phyloP scores from a whole-genome alignment of 306 rosid species.

The Psophocarpus tetragonolobus region DNA sequence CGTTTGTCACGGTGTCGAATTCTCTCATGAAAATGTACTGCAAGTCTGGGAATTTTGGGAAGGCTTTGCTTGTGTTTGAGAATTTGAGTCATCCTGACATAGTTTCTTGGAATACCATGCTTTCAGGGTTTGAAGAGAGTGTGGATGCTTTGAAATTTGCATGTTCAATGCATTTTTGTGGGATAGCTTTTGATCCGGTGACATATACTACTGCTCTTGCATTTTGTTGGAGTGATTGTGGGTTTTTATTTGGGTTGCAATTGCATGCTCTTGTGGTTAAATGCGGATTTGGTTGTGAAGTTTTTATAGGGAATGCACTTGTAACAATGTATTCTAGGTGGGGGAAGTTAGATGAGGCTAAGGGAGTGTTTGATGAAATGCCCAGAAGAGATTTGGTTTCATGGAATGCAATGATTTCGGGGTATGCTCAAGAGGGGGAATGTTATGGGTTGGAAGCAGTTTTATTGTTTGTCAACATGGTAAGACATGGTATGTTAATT shows the following conservation, averaged over 20 bases:
- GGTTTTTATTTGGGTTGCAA: conserved; percentile 66
- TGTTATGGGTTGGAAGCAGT: conserved; percentile 60
- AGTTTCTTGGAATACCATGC: conserved; percentile 89
- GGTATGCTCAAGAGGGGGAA: conserved; percentile 72
- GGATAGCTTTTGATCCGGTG: conserved; percentile 67
- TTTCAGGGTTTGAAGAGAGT: conserved; percentile 66
- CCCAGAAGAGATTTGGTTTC: conserved; percentile 59
- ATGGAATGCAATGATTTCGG: conserved; percentile 81
- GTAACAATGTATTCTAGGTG: conserved; percentile 73
- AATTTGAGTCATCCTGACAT: conserved; percentile 55
- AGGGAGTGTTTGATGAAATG: conserved; percentile 75
- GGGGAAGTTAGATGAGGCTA: conserved; percentile 55
- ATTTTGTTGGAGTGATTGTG: conserved; percentile 53
- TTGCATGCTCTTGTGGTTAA: conserved; percentile 63
- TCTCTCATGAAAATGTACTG: conserved; percentile 85
- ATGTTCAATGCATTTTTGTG: conserved; percentile 53
- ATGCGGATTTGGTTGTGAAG: conserved; percentile 60
- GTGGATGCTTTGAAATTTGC: conserved; percentile 64
- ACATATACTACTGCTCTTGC: conserved; percentile 64
- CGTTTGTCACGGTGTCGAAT: conserved; percentile 51
- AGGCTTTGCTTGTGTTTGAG: conserved; percentile 56
- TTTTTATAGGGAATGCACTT: conserved; percentile 78
- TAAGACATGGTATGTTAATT: conserved; percentile 57
- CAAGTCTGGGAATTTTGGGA: conserved; percentile 52
- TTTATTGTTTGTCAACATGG: conserved; percentile 60